A percentile compares a stretch with the other conserved stretches of the same genome.
These are phyloP conservation scores for Candida piceae DNA, from an alignment of 805 yeast species.

Conservation along the genomic window DNA sequence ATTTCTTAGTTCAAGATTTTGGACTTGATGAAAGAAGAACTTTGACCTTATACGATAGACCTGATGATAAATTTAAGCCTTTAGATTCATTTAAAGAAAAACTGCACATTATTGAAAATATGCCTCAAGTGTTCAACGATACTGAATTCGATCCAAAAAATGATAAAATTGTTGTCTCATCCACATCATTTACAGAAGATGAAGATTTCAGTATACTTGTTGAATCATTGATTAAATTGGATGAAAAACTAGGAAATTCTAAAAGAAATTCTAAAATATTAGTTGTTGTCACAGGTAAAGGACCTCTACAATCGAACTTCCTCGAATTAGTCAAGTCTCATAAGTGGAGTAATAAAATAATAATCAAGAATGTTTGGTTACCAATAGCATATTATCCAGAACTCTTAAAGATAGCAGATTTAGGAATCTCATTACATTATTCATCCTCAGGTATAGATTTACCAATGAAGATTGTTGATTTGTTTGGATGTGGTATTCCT, in stretches of 20 bases:
- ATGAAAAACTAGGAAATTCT: conserved; percentile 27
- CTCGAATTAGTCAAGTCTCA: conserved; percentile 11
- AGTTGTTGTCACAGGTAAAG: conserved; percentile 94
- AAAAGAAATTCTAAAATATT: conserved; percentile 42
- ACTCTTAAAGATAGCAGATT: conserved; percentile 69
- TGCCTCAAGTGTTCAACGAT: conserved; percentile 28
- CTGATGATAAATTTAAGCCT: conserved; percentile 65
- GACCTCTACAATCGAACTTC: conserved; percentile 65
- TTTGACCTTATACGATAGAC: conserved; percentile 78
- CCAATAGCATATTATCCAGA: conserved; percentile 72
- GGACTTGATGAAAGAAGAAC: conserved; percentile 44
- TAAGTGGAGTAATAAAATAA: conserved; percentile 42
- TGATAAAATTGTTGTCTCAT: conserved; percentile 69
- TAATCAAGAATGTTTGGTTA: conserved; percentile 71
- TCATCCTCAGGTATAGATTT: conserved; percentile 92
- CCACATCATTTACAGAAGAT: conserved; percentile 95
- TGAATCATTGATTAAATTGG: conserved; percentile 62
- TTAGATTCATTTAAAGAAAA: conserved; percentile 26
- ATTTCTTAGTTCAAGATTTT: conserved; percentile 52
- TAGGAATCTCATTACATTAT: conserved; percentile 85
- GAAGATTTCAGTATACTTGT: conserved; percentile 76
- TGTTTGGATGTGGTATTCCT: conserved; percentile 95
- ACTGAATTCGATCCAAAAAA: conserved; percentile 16
- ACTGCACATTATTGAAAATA: conserved; percentile 30
- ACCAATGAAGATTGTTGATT: conserved; percentile 96